These are phyloP conservation scores for Pythium dissotocum DNA, from an alignment of 352 stramenopile genomes.

Conservation along the genomic window DNA sequence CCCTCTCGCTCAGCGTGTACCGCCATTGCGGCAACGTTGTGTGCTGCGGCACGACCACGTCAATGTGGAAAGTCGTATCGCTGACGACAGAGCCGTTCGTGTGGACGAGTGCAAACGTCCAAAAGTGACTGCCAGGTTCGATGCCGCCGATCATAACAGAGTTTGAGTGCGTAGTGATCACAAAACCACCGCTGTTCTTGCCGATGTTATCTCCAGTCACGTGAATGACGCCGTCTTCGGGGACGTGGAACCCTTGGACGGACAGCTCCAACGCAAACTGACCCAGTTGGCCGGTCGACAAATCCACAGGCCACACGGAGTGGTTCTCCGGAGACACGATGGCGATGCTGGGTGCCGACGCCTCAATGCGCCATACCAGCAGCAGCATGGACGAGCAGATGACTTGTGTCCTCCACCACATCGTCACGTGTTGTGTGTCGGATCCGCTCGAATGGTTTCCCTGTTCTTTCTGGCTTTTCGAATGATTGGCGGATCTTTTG, in stretches of 20 bases:
- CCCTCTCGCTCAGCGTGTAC: slow-evolving; percentile 14
- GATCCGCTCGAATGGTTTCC: too few species aligned
- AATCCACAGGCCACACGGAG: slow-evolving; percentile 35
- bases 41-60: slow-evolving; percentile 42
- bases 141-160: slow-evolving; percentile 29
- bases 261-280: slow-evolving; percentile 33
- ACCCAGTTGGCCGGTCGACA: slow-evolving; percentile 15
- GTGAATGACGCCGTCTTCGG: slow-evolving; percentile 40
- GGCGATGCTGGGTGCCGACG: slow-evolving; percentile 2
- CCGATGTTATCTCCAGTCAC: slow-evolving; percentile 40
- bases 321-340: slow-evolving; percentile 31
- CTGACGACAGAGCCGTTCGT: slow-evolving; percentile 6
- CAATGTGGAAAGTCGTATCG: slow-evolving; percentile 38
- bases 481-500: neutral
- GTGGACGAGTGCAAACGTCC: slow-evolving; percentile 34
- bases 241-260: slow-evolving; percentile 34
- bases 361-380: neutral
- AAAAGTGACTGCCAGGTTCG: slow-evolving; percentile 53
- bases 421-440: neutral
- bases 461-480: neutral
- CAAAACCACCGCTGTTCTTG: slow-evolving; percentile 25
- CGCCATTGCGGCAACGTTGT: slow-evolving; percentile 18
- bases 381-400: neutral
- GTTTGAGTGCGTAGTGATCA: neutral
- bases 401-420: neutral